Evolutionary conservation across 2,329 filamentous ascomycete species (phyloP), one percentile per base, ranked within the genome.

Genomic region (Penicillium thymicola): DNA sequence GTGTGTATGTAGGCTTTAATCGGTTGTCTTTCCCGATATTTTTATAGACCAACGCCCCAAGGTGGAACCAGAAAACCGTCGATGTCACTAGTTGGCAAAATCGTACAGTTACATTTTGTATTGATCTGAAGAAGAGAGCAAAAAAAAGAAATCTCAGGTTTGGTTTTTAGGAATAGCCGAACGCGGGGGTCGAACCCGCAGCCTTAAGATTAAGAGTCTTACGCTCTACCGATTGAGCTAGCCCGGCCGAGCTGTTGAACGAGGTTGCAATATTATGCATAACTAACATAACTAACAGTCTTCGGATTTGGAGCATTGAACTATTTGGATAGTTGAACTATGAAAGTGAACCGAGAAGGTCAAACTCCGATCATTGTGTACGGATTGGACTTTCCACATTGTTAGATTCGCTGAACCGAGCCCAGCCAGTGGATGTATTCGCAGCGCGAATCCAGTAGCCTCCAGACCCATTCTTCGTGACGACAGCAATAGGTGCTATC

Each of bases 161-260:
- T 43, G 30, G 23, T 43, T 59, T 63, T 59, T 61, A 66, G 61
- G 59, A 65, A 65, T 58, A 74, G 71, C 71, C 72, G 65, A 73
- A 75, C 71, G 72, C 68, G 72, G 72, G 72, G 72, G 67, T 75
- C 68, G 72, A 75, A 74, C 72, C 71, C 72, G 70, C 73, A 74
- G 63, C 70, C 70, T 72, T 72, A 62, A 59, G 59, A 61, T 65
- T 60, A 61, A 57, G 52, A 58, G 50, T 44, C 50, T 51, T 55
- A 55, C 56, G 73, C 72, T 74, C 72, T 78, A 75, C 69, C 76
- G 75, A 78, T 78, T 78, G 76, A 78, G 76, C 76, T 77, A 78
- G 72, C 75, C 75, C 69, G 70, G 75, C 75, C 57, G 44, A 38
- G 34, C 52, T 50, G 37, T 50, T 54, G n/a, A 10, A 43, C 2